Percentiles rank a stretch among this genome's conserved stretches.
Conservation (phyloP, 2,329 filamentous ascomycete species). For the Rhynchosporium secalis region DNA sequence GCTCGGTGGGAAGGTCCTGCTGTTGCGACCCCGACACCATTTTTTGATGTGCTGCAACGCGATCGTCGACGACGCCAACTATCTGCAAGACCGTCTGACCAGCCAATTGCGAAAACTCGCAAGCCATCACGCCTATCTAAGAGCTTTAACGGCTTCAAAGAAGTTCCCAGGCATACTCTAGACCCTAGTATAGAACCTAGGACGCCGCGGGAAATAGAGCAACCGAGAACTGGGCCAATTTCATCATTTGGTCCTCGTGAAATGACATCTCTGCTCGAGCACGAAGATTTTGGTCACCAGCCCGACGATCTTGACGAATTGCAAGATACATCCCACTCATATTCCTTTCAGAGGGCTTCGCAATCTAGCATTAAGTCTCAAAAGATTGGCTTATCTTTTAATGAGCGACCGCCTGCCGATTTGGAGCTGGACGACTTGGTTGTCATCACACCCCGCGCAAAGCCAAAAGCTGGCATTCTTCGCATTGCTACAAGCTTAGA, state of each 20-base stretch:
- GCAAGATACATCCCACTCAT: constrained; percentile 15
- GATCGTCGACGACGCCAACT: constrained; percentile 15
- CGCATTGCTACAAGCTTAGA: not conserved
- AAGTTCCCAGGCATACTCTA: not conserved
- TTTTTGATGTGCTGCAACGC: constrained; percentile 18
- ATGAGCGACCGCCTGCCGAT: constrained; percentile 15
- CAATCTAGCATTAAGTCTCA: constrained; percentile 7
- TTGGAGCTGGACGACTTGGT: constrained; percentile 19
- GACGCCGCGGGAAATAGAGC: not conserved
- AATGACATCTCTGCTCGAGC: not conserved
- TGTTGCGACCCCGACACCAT: constrained; percentile 36
- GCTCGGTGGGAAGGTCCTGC: constrained; percentile 35
- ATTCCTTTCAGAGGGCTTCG: not conserved
- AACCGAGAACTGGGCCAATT: not conserved
- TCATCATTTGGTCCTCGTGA: not conserved
- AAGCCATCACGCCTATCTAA: not conserved
- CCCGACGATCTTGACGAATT: constrained; percentile 20
- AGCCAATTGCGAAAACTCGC: not conserved
- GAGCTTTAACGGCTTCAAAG: not conserved
- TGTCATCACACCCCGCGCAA: constrained; percentile 11
- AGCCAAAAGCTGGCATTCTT: not conserved
- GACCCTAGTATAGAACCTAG: not conserved
- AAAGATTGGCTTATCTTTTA: not conserved
- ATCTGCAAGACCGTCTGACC: constrained; percentile 9
- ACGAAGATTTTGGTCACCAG: constrained; percentile 6